These are phyloP conservation scores for Ochromonadaceae sp. DNA, from an alignment of 352 stramenopile species.

Conservation along the genomic window DNA sequence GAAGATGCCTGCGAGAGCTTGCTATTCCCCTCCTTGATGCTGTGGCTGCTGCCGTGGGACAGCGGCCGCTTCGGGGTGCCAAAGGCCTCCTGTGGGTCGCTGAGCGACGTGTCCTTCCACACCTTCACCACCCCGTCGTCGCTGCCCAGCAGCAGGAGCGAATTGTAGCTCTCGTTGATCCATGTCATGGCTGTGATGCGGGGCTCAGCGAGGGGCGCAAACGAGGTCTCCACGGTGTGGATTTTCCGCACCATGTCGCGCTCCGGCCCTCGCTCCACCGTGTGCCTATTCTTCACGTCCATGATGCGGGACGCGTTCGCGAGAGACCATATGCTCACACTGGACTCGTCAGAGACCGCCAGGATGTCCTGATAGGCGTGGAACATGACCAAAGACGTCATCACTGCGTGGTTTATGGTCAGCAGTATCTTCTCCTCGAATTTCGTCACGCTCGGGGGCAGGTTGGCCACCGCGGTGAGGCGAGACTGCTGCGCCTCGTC, in stretches of 20 bases:
- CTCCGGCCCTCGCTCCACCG: slow-evolving; percentile 18
- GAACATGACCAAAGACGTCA: slow-evolving; percentile 15
- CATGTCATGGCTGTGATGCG: slow-evolving; percentile 82
- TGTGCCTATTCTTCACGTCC: slow-evolving; percentile 4
- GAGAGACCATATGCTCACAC: not conserved
- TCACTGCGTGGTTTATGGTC: not conserved
- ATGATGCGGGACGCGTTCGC: not conserved
- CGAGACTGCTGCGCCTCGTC: too few species aligned
- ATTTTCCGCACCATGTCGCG: slow-evolving; percentile 16
- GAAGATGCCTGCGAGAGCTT: too few species aligned
- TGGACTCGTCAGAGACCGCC: not conserved
- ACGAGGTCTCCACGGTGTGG: not conserved
- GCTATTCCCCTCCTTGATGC: too few species aligned
- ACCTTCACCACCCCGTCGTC: slow-evolving; percentile 90
- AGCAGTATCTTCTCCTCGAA: too few species aligned
- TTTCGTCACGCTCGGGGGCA: too few species aligned
- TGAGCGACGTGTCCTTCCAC: slow-evolving; percentile 48
- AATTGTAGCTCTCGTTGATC: slow-evolving; percentile 86
- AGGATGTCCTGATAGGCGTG: slow-evolving; percentile 18
- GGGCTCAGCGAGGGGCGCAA: not conserved
- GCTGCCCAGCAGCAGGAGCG: slow-evolving; percentile 78
- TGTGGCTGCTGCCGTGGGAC: too few species aligned
- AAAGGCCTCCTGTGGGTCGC: too few species aligned
- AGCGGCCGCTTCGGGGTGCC: too few species aligned
- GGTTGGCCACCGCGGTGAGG: too few species aligned